A percentile compares a stretch with the other conserved stretches of the same genome.
phyloP scores from a whole-genome alignment of 2,329 filamentous ascomycete species.

The Elsinoe ampelina region DNA sequence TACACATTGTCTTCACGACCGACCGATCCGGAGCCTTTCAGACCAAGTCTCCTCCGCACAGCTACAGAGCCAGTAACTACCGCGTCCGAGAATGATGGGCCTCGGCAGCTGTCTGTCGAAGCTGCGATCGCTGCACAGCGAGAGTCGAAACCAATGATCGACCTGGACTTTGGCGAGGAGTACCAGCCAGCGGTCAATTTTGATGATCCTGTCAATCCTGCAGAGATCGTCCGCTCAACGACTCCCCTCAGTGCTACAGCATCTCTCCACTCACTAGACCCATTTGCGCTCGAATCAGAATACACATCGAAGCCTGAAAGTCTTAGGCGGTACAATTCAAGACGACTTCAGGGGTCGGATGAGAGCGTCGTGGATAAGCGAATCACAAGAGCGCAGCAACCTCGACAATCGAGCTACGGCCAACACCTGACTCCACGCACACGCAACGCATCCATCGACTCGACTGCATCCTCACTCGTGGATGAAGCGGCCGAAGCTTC shows the following conservation, averaged over 20 bases:
- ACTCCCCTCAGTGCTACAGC: constrained; percentile 6
- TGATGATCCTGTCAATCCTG: constrained; percentile 3
- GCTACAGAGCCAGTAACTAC: constrained; percentile 33
- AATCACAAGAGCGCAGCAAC: constrained; percentile 18
- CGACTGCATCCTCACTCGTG: constrained; percentile 17
- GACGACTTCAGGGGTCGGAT: neutral
- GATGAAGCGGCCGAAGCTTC: constrained; percentile 17
- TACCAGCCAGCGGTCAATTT: constrained; percentile 16
- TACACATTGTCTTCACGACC: constrained; percentile 14
- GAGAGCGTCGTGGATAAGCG: constrained; percentile 9
- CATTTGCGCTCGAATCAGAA: constrained; percentile 9
- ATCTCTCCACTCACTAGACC: constrained; percentile 1
- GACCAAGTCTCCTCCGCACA: constrained; percentile 33
- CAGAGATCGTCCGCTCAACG: constrained; percentile 5
- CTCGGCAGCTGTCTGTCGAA: constrained; percentile 15
- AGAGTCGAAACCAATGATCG: constrained; percentile 37
- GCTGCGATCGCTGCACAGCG: constrained; percentile 28
- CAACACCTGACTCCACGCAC: constrained; percentile 21
- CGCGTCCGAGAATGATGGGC: constrained; percentile 27
- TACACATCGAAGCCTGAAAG: constrained; percentile 2
- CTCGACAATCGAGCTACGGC: constrained; percentile 18
- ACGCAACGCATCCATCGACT: constrained; percentile 16
- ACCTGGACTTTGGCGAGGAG: constrained; percentile 30
- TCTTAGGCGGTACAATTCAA: neutral
- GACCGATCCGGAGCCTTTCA: constrained; percentile 25